Evolutionary conservation across 331 rosid genomes (phyloP), one percentile per base, ranked within the genome.

Genomic region (Rhamnella rubrinervis): DNA sequence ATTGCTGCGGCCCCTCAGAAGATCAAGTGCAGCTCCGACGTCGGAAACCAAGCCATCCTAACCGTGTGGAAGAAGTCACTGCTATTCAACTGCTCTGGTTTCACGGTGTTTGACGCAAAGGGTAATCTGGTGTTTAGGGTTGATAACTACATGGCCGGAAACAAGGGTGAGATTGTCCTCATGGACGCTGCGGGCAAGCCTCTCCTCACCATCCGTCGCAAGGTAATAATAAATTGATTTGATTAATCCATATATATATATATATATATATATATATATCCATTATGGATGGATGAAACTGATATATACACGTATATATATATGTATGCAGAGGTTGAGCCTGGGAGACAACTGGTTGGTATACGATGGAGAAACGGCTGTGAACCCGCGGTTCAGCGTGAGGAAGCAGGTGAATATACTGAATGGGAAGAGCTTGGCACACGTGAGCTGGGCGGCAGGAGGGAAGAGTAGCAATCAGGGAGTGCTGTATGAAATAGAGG

Each of bases 31-130:
- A 11, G 13, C 4, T 56, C 74, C 8, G 26, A 31, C 52, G 31
- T 52, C 31, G 69, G 38, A 16, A 18, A 39, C 12, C 58, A 71
- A 5, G 75, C 64, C 21, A 74, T 74, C 6, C 75, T 90, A 0
- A 91, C 97, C 0, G 92, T 91, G 61, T 90, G 97, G 97, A 91
- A 84, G 65, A 91, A 91, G 84, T 91, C 95, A 2, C 79, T 91
- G 63, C 40, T 91, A 66, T 68, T 82, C 40, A 88, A 74, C 71
- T 91, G 97, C 72, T 77, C 62, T 13, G 97, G 97, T n/a, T 91
- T 91, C 71, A 91, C 95, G 11, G 97, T 91, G 62, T 91, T 82
- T 7, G 84, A 86, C 59, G 14, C 40, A 61, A 67, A 63, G 12
- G 92, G 97, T 5, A 83, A 88, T 71, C 68, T 91, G 2, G 85